phyloP scores from a whole-genome alignment of 78 protist genomes.

The Isochrysis galbana region DNA sequence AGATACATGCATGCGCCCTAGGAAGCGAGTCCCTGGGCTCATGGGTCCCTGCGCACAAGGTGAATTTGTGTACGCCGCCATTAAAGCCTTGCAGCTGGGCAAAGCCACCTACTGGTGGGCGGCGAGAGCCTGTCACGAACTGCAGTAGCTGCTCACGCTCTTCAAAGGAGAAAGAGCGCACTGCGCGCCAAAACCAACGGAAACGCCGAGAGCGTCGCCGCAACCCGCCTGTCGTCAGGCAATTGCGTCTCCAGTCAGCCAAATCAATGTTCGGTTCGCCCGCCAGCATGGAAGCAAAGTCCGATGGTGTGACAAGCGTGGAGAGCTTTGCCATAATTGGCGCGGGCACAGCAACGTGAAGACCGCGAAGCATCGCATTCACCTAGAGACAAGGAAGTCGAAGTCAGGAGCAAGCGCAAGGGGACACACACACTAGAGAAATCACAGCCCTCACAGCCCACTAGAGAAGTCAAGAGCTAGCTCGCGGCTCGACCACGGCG shows the following conservation, averaged over 20 bases:
- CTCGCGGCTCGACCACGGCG: too few relatives aligned
- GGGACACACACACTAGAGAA: too few relatives aligned
- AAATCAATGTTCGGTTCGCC: neutral
- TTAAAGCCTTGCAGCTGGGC: constrained; percentile 36
- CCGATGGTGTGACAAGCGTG: neutral
- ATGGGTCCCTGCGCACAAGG: neutral
- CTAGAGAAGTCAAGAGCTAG: too few relatives aligned
- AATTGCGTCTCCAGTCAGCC: neutral
- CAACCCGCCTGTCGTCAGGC: neutral
- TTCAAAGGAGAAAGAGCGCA: neutral
- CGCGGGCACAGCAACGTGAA: neutral
- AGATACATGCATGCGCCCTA: constrained; percentile 29
- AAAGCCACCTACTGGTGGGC: constrained; percentile 32
- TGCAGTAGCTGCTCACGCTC: constrained; percentile 14
- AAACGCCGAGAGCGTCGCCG: neutral
- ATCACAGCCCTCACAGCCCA: too few relatives aligned
- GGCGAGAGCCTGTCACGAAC: constrained; percentile 24
- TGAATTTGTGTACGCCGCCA: constrained; percentile 25
- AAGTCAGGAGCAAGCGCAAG: too few relatives aligned
- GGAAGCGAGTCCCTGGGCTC: constrained; percentile 31
- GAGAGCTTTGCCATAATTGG: neutral
- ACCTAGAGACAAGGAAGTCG: too few relatives aligned
- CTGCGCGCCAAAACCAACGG: constrained; percentile 19
- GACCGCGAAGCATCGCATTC: neutral
- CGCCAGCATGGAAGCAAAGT: neutral